Evolutionary conservation across 2,329 filamentous ascomycete genomes (phyloP).

Genomic region (Neofusicoccum umdonicola): DNA sequence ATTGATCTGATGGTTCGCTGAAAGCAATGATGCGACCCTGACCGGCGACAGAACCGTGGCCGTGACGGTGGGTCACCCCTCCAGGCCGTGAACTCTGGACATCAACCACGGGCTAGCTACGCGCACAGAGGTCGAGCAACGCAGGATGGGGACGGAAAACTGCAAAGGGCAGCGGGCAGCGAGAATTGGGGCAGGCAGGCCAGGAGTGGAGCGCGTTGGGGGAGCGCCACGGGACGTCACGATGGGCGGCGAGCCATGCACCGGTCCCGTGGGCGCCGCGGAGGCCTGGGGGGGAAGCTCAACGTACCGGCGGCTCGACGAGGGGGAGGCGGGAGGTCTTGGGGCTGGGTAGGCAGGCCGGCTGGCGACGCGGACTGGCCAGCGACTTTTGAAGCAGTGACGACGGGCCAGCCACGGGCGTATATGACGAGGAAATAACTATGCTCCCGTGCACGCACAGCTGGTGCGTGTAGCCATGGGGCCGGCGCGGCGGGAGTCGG

Average conservation of each 20-base stretch:
- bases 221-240: too few species aligned
- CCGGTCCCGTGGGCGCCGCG: too few species aligned
- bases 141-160: too few species aligned
- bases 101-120: too few species aligned
- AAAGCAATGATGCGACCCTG: not conserved
- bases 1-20: not conserved
- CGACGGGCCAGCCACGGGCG: constrained; percentile 15
- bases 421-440: constrained; percentile 22
- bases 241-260: too few species aligned
- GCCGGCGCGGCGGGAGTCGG: constrained; percentile 23
- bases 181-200: not conserved
- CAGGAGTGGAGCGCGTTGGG: not conserved
- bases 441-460: constrained; percentile 25
- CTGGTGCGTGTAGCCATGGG: constrained; percentile 22
- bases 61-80: not conserved
- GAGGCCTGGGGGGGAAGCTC: not conserved
- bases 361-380: not conserved
- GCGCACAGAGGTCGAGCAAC: too few species aligned
- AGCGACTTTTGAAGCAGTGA: constrained; percentile 16
- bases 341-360: not conserved
- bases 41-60: too few species aligned
- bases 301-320: not conserved
- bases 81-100: not conserved
- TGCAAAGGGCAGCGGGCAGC: too few species aligned
- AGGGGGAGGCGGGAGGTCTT: not conserved